Evolutionary conservation across 73 alveolate species (phyloP), one percentile per base, ranked within the genome.

Genomic region (Paramecium sonneborni): DNA sequence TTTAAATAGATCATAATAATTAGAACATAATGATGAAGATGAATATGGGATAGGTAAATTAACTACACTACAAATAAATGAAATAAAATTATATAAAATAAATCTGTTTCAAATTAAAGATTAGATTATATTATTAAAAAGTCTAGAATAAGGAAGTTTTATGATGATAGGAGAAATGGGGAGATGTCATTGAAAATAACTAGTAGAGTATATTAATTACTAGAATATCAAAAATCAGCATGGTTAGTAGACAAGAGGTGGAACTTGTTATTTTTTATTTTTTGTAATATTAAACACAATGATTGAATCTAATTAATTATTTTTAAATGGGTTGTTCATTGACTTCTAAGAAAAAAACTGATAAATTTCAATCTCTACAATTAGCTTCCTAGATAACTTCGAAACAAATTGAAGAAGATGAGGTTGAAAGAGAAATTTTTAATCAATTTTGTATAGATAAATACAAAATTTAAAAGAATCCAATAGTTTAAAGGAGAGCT

Each of bases 391-490:
- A 62, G 48, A 26, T 30, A 62, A 30, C 39, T 26, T 62, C 84
- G 26, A 62, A 32, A 62, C 44, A 26, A 32, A 30, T 62, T 30
- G 84, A 62, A 11, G 39, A 15, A 12, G 26, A 30, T 12, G 84
- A 62, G 26, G 24, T 62, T 32, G 84, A 62, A 62, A 26, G 84
- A 62, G 84, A 62, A n/a, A 12, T 62, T 30, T 62, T 62, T 62
- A 26, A 30, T 32, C 44, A 62, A 62, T 62, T 62, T 32, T 62
- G 44, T 62, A 11, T 11, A 32, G 84, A 62, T 14, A 32, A 32
- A 62, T 62, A 62, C 44, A 62, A 62, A 62, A 62, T 62, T 32
- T 26, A 62, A 62, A 62, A 62, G 44, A 62, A 62, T 62, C 84
- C 84, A 23, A 62, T 62, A 26, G 44, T 62, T 30, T 5, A 62